Evolutionary conservation across 306 rosid species (phyloP).

Genomic region (Pueraria montana): DNA sequence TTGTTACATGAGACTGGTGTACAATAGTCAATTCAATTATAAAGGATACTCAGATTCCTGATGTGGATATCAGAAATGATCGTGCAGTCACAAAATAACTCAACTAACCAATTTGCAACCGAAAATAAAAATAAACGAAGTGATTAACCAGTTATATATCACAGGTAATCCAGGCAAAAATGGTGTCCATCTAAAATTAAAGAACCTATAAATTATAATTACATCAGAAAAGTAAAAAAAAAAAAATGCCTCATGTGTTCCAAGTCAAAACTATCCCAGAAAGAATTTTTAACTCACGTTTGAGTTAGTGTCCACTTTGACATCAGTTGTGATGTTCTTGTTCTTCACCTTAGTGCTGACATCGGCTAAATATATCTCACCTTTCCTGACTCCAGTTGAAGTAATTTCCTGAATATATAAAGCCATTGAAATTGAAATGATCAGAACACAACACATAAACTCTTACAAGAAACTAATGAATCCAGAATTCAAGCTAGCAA

Average conservation of each 20-base stretch:
- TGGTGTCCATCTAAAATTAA: background rate
- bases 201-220: background rate
- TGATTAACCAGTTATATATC: background rate
- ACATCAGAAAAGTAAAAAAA: background rate
- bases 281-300: slow-evolving; percentile 63
- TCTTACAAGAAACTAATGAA: background rate
- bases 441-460: slow-evolving; percentile 12
- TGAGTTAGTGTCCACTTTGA: slow-evolving; percentile 91
- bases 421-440: slow-evolving; percentile 7
- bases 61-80: background rate
- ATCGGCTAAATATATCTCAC: slow-evolving; percentile 79
- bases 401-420: slow-evolving; percentile 70
- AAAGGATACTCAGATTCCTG: background rate
- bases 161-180: background rate
- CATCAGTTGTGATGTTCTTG: slow-evolving; percentile 91
- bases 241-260: background rate
- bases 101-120: background rate
- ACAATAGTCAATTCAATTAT: slow-evolving; percentile 28
- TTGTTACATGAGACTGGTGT: background rate
- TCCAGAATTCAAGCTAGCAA: slow-evolving; percentile 19
- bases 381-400: slow-evolving; percentile 85
- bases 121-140: background rate
- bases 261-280: background rate
- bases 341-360: slow-evolving; percentile 84
- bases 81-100: background rate